These are phyloP conservation scores for Colletotrichum tropicale DNA, from an alignment of 2,329 filamentous ascomycete genomes.

Conservation along the genomic window DNA sequence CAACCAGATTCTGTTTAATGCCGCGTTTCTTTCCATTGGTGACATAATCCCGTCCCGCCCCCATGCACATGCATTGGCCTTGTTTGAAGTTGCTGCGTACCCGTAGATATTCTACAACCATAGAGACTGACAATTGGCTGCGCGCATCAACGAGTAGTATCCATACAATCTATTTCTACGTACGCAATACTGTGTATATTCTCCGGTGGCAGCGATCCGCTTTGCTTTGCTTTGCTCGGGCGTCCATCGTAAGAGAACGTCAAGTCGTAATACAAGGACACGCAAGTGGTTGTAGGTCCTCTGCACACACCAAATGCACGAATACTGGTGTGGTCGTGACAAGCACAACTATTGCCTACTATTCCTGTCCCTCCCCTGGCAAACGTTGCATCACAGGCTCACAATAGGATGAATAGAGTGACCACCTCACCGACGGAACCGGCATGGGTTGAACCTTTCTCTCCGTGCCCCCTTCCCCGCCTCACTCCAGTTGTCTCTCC, in stretches of 20 bases:
- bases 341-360: neutral
- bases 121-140: neutral
- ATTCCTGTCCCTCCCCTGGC: neutral
- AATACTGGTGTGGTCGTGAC: neutral
- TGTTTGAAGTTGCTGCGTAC: neutral
- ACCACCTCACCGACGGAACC: neutral
- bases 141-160: neutral
- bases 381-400: neutral
- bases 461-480: neutral
- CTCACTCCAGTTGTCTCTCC: neutral
- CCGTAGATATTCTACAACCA: neutral
- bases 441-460: neutral
- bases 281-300: neutral
- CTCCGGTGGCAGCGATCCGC: neutral
- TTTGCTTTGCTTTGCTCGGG: neutral
- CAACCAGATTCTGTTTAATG: conserved; percentile 4
- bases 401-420: neutral
- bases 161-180: neutral
- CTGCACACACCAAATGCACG: neutral
- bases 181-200: neutral
- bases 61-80: neutral
- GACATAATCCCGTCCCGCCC: conserved; percentile 4
- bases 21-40: neutral
- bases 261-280: neutral
- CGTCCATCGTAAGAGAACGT: neutral